Base-by-base conservation (phyloP, 2,329 filamentous ascomycete genomes). In the Mycosphaerelloides madeirae region DNA sequence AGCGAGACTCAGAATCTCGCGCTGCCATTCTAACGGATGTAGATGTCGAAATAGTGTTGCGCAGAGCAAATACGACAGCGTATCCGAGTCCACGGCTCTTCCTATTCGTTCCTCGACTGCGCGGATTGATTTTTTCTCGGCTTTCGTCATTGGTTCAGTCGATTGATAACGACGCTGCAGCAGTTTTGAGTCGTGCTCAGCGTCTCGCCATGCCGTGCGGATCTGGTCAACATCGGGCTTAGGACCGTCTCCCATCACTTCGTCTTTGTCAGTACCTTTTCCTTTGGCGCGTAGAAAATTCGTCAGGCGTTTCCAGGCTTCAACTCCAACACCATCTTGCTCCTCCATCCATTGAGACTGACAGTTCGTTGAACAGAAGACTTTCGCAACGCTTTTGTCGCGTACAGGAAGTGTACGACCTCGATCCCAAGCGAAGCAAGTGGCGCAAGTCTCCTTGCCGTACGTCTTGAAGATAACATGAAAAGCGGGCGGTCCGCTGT, bases 401-500 rank as follows among this genome's bases (percentile, higher is more conserved):
- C 67, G 63, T 4, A 72, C 56, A 5, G 56, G 55, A 45, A 71
- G 55, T 33, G 66, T 66, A 3, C 68, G 61, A 1, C 72, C 72
- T 16, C 66, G 59, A 22, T 73, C 66, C 54, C 74, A 75, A 15
- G 46, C 43, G 43, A 75, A 74, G 54, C 72, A 75, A 19, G 67
- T 60, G 0, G 66, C 70, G 57, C 72, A 75, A 9, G 74, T 71
- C 59, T 75, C 72, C 31, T 70, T 69, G 7, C 68, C 62, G 54
- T 74, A 74, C 38, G 71, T 63, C 36, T 69, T 66, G 31, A 71
- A 64, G 3, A 75, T 48, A 7, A 74, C 67, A 22, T 63, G 63
- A 1, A 68, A 58, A 3, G 65, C 60, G 1, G 71, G 63, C 14
- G 66, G 61, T n/a, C 59, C 53, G 14, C 66, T 65, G 14, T 59